These are phyloP conservation scores for Suillus subalutaceus DNA, from an alignment of 768 basidiomycete genomes.

Conservation along the genomic window DNA sequence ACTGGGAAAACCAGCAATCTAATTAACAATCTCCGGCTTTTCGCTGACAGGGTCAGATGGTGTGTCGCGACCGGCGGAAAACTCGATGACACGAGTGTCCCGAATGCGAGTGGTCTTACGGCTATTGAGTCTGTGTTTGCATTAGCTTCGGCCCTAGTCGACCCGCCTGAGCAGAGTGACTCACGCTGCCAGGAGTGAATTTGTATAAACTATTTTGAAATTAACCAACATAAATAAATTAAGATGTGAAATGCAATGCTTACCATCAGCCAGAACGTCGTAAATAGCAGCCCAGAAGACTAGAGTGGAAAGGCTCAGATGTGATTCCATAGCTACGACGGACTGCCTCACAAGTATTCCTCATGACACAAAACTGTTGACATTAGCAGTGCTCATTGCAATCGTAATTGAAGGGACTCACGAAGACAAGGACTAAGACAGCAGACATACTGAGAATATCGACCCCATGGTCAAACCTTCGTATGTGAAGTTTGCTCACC, in stretches of 20 bases:
- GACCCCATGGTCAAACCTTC: background rate
- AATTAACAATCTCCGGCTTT: background rate
- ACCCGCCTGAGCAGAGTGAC: background rate
- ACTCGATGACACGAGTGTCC: background rate
- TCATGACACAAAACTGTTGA: background rate
- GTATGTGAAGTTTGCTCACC: background rate
- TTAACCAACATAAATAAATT: background rate
- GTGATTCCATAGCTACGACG: background rate
- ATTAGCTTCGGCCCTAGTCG: background rate
- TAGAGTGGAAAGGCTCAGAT: background rate
- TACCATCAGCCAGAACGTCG: conserved; percentile 10
- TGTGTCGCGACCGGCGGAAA: background rate
- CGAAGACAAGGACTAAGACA: conserved; percentile 6
- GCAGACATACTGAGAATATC: conserved; percentile 8
- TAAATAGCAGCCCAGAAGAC: conserved; percentile 12
- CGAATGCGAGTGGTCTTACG: background rate
- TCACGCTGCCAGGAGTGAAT: background rate
- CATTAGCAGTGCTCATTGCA: background rate
- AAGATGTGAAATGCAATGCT: background rate
- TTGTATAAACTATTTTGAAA: conserved; percentile 3
- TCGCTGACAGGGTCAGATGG: no score
- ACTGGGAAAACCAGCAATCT: background rate
- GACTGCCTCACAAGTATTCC: background rate
- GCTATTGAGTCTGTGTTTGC: background rate
- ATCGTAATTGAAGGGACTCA: background rate